Evolutionary conservation across 108 stramenopile genomes (phyloP), one percentile per base, ranked within the genome.

Genomic region (Cyclostephanos tholiformis): DNA sequence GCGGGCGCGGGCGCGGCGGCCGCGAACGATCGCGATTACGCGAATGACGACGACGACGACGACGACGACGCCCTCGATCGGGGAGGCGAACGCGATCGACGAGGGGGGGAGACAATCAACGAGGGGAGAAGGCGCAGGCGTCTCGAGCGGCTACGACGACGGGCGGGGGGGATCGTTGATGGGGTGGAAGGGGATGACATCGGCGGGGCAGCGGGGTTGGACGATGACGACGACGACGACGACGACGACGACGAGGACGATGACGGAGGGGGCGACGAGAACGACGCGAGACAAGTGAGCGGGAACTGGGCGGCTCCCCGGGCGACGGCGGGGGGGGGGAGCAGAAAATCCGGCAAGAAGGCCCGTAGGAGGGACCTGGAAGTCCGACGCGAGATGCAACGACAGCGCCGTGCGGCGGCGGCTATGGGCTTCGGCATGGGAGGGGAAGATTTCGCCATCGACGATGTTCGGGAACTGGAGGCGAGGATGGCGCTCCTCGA

Each of bases 301-400:
- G 57, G 75, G 51, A 57, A 57, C 12, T 49, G 63, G 30, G 56
- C 36, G 19, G 53, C 51, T 11, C 23, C 30, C 17, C 38, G 29
- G 36, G 61, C 16, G 27, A 16, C 32, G 19, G 61, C 27, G 27
- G 44, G 11, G 59, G 71, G 43, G 8, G 77, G 84, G 17, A 71
- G 88, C n/a, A n/a, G n/a, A 39, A 89, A 81, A 63, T 87, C 88
- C 20, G 83, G 89, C 20, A 93, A 92, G 69, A 92, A 92, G 66
- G 81, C 74, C 9, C 61, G 91, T 55, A 71, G 84, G 20, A 51
- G 58, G 25, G 85, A 89, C 53, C 44, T 87, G 62, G 88, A 91
- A 36, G 77, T 85, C 56, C 76, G 90, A 22, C 79, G 86, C 49
- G 93, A 95, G 43, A 52, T 88, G 25, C 85, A 84, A 55, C 85